Percentiles rank a stretch among this genome's conserved stretches.
Conservation (phyloP, 2,329 filamentous ascomycete genomes). For the Ceratocystiopsis sp. region DNA sequence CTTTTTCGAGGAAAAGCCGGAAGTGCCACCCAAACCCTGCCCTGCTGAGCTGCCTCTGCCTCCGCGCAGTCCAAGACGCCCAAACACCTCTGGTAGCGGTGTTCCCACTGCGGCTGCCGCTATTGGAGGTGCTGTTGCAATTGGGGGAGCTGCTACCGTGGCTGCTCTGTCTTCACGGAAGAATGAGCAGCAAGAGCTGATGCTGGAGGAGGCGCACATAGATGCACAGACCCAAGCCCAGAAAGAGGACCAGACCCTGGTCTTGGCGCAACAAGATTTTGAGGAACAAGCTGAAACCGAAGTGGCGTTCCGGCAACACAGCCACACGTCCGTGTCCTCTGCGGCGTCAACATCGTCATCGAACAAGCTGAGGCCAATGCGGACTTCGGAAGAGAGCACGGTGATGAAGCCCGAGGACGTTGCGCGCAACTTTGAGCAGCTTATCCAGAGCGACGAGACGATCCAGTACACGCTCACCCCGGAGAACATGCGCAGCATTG, state of each 20-base stretch:
- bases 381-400: constrained; percentile 41
- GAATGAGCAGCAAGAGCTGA: not conserved
- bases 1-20: constrained; percentile 18
- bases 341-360: constrained; percentile 34
- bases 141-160: constrained; percentile 19
- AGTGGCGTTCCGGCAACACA: constrained; percentile 16
- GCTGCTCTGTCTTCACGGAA: not conserved
- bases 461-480: constrained; percentile 71
- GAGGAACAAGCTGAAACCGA: not conserved
- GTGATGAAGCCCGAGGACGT: constrained; percentile 36
- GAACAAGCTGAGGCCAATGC: constrained; percentile 33
- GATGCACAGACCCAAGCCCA: not conserved
- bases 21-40: constrained; percentile 16
- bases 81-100: not conserved
- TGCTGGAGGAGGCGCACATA: not conserved
- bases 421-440: constrained; percentile 55
- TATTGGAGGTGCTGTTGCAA: constrained; percentile 11
- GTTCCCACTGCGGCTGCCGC: not conserved
- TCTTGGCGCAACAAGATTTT: constrained; percentile 5
- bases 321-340: constrained; percentile 13
- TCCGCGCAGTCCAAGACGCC: constrained; percentile 9
- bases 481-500: constrained; percentile 59
- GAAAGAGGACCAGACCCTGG: constrained; percentile 13
- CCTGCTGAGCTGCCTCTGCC: constrained; percentile 2
- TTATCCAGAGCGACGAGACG: constrained; percentile 69